Conservation (phyloP, 129 eudicot species). For the Scalesia atractyloides region DNA sequence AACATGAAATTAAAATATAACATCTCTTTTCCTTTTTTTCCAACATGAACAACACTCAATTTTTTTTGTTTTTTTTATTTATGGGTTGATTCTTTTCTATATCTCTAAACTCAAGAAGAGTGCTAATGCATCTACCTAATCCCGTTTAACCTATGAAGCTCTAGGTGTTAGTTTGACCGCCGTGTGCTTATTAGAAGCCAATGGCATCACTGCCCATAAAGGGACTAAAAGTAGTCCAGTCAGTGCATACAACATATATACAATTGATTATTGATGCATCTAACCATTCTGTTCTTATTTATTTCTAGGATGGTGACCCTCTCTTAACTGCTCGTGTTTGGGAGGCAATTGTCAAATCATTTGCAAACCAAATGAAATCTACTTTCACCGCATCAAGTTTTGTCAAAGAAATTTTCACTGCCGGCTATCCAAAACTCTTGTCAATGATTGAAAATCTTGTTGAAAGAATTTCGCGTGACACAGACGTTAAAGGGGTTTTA, state of each 20-base stretch:
- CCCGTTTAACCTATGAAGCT: background rate
- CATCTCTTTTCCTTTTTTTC: slow-evolving; percentile 3
- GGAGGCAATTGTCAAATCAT: slow-evolving; percentile 91
- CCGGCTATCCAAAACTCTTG: slow-evolving; percentile 85
- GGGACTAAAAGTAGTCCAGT: slow-evolving; percentile 1
- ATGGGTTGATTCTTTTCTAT: background rate
- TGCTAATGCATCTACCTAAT: background rate
- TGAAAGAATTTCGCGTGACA: slow-evolving; percentile 93
- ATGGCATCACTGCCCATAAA: too few relatives aligned
- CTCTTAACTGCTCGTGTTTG: slow-evolving; percentile 83
- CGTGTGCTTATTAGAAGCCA: too few relatives aligned
- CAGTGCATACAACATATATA: background rate
- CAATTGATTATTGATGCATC: slow-evolving; percentile 16
- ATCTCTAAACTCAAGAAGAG: background rate
- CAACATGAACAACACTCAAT: background rate
- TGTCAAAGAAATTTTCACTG: slow-evolving; percentile 79
- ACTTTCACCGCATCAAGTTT: slow-evolving; percentile 87
- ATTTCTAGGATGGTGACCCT: slow-evolving; percentile 76
- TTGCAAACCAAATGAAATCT: slow-evolving; percentile 92
- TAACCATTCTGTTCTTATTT: slow-evolving; percentile 21
- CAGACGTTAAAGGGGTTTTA: slow-evolving; percentile 88
- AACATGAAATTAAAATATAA: background rate
- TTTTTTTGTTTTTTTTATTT: background rate
- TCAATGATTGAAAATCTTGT: slow-evolving; percentile 78
- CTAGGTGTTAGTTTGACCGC: background rate